A percentile compares a stretch with the other conserved stretches of the same genome.
phyloP scores from a whole-genome alignment of 2,329 filamentous ascomycete genomes.

The Westerdykella aurantiaca region DNA sequence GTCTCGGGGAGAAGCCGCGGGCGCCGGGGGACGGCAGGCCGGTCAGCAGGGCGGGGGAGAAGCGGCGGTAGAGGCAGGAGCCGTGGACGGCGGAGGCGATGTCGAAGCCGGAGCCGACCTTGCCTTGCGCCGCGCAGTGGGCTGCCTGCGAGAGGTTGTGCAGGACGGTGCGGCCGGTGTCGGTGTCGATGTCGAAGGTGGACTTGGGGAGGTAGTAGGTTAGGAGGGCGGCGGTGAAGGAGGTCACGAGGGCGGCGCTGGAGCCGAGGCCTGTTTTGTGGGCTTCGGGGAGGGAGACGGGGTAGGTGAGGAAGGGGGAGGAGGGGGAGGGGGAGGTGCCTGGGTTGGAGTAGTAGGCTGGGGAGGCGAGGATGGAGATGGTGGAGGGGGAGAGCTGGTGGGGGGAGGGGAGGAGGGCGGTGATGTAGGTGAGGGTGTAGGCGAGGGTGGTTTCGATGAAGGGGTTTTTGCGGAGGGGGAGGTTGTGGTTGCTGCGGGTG shows the following conservation, averaged over 20 bases:
- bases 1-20: constrained; percentile 58
- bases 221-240: constrained; percentile 72
- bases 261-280: constrained; percentile 96
- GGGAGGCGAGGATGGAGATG: constrained; percentile 86
- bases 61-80: constrained; percentile 85
- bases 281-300: constrained; percentile 66
- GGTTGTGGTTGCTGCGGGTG: constrained; percentile 27
- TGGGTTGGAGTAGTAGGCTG: constrained; percentile 81
- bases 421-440: constrained; percentile 81
- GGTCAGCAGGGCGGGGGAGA: constrained; percentile 71
- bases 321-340: constrained; percentile 16
- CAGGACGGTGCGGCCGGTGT: constrained; percentile 54
- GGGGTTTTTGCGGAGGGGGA: constrained; percentile 58
- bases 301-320: constrained; percentile 68
- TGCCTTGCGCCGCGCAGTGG: constrained; percentile 94
- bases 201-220: constrained; percentile 61
- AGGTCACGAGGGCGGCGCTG: constrained; percentile 86
- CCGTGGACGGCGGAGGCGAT: constrained; percentile 90
- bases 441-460: constrained; percentile 90
- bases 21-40: constrained; percentile 61
- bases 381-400: constrained; percentile 59
- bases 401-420: constrained; percentile 41
- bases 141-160: constrained; percentile 93
- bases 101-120: constrained; percentile 93
- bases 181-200: constrained; percentile 53